Base-by-base conservation (phyloP, 352 stramenopile species). In the Pythium monospermum region DNA sequence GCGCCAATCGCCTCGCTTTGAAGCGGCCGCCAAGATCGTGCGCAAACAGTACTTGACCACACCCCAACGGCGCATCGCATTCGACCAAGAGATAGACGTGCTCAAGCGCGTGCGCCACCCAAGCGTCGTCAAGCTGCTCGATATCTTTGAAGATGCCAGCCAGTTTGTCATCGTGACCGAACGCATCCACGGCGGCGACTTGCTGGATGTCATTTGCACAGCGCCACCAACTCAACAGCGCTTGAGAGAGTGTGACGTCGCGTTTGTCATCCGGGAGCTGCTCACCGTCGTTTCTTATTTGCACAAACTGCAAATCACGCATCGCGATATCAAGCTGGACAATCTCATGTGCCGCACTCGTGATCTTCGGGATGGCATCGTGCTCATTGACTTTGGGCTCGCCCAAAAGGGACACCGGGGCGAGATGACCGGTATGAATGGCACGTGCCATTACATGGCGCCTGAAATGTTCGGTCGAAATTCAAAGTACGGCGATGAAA, bases 381-480 rank as follows among this genome's bases (percentile, higher is more conserved):
- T 88, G 56, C 66, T 93, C 13, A 85, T 93, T 27, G 83, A 93
- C 51, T 93, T 93, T 71, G 83, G 83, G 2, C 65, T 93, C 31
- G 79, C 83, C 18, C 74, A 93, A 51, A 59, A 69, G 30, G 67
- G 66, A 18, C 75, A 55, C 16, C 53, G 72, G 8, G 68, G 69
- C 23, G 47, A 33, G 8, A 88, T 91, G 76, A 72, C 51, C 2
- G 83, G 83, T 22, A 89, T 93, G 74, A 89, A 88, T 57, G 83
- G 83, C 45, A 91, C 83, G 49, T 72, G 73, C 42, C 83, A 90
- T 57, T 93, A 87, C 56, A 90, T 93, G 79, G 83, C 83, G 6
- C 83, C 83, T 1, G 83, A 93, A 58, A 89, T 91, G 71, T 93
- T 91, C 49, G 68, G 66, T 21, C 77, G 71, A 27, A 52, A 79